Evolutionary conservation across 164 flowering plant species (phyloP), one percentile per base, ranked within the genome.

Genomic region (Macadamia tetraphylla): DNA sequence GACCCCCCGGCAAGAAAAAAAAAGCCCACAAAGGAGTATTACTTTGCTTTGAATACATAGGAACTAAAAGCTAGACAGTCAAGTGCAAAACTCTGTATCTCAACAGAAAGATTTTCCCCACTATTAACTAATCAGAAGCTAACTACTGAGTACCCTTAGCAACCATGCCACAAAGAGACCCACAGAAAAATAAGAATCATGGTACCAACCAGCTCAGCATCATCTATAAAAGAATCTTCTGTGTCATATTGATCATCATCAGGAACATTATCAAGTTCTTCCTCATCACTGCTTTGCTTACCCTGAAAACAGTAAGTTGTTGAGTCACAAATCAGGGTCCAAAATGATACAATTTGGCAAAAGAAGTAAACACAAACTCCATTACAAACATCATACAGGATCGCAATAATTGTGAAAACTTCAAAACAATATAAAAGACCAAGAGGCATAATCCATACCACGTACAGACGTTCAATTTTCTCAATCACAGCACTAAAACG

Each of bases 181-280:
- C 18, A 14, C 57, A 29, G 56, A 58, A 9, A 44, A 49, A 49
- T 56, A 29, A 63, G 31, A 61, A 62, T 17, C 11, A 48, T 46
- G 8, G 63, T 6, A 86, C 94, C 58, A 73, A 94, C 99, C 93
- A 95, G 81, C 73, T 95, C 98, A 58, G 89, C 83, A 72, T 95
- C 99, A 81, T 95, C 99, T 64, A 95, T 95, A 74, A 92, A 95
- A 31, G 99, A 94, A 73, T 94, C 99, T 62, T 90, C 99, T 1
- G 97, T 94, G 69, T 94, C 99, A 79, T 94, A 94, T 55, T 94
- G 96, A 79, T 95, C 97, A 74, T 94, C 98, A 76, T 90, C 99
- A 59, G 99, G 99, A 73, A 85, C 67, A 66, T 83, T 86, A 78
- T 83, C 78, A 67, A 89, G 83, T 72, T 90, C 98, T 79, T 91